Percentiles rank a stretch among this genome's conserved stretches.
These are phyloP conservation scores for Pugionium cornutum DNA, from an alignment of 345 rosid genomes.

Conservation along the genomic window DNA sequence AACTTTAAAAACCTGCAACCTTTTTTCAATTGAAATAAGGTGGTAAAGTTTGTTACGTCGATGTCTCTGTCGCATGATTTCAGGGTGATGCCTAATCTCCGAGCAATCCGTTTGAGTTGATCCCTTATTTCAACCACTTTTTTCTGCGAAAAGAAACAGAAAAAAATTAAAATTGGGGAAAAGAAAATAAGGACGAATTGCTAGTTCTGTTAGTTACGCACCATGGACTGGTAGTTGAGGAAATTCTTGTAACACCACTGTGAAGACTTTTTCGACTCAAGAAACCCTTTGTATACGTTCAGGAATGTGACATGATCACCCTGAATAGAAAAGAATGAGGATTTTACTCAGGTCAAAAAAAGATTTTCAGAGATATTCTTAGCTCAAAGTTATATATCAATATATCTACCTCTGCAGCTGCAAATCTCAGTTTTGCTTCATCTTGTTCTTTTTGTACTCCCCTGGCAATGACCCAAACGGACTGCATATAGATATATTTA, in stretches of 20 bases:
- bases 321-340: conserved; percentile 47
- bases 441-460: conserved; percentile 83
- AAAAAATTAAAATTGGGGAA: neutral
- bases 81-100: conserved; percentile 70
- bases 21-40: conserved; percentile 7
- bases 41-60: conserved; percentile 45
- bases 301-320: conserved; percentile 93
- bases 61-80: conserved; percentile 79
- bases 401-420: conserved; percentile 84
- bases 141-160: conserved; percentile 50
- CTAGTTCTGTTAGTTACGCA: conserved; percentile 31
- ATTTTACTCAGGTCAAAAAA: conserved; percentile 4
- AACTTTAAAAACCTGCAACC: conserved; percentile 10
- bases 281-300: conserved; percentile 87
- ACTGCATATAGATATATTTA: conserved; percentile 47
- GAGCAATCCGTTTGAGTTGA: conserved; percentile 73
- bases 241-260: conserved; percentile 87
- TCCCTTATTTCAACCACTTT: conserved; percentile 76
- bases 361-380: neutral
- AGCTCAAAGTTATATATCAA: conserved; percentile 12
- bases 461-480: conserved; percentile 82
- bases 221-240: conserved; percentile 88
- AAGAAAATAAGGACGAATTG: neutral
- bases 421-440: conserved; percentile 92
- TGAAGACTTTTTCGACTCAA: conserved; percentile 77